A percentile compares a stretch with the other conserved stretches of the same genome.
phyloP scores from a whole-genome alignment of 2,329 filamentous ascomycete species.

The Aspergillus quadrilineatus region DNA sequence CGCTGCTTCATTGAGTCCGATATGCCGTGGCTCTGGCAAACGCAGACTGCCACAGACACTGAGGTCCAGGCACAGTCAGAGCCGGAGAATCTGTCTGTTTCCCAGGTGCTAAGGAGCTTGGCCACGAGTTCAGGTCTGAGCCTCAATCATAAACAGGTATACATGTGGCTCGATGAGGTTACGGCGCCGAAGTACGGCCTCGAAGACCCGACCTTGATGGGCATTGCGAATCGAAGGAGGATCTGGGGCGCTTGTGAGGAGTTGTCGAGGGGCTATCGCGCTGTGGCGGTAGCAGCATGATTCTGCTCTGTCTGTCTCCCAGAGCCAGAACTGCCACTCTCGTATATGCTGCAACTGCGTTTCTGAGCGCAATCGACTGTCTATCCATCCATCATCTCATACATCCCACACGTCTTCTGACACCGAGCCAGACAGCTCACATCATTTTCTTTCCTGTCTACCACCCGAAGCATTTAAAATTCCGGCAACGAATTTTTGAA shows the following conservation, averaged over 20 bases:
- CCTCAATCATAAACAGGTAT: conserved; percentile 21
- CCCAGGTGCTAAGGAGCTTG: not conserved
- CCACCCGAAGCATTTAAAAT: too few species aligned
- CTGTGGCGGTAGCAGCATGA: not conserved
- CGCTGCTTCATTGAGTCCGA: conserved; percentile 19
- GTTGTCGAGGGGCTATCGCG: conserved; percentile 10
- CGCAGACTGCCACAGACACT: too few species aligned
- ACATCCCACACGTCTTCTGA: too few species aligned
- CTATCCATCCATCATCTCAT: too few species aligned
- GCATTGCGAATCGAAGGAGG: conserved; percentile 21
- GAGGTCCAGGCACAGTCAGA: not conserved
- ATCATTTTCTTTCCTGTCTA: too few species aligned
- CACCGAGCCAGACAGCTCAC: too few species aligned
- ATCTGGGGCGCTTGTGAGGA: conserved; percentile 23
- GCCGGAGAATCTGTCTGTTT: not conserved
- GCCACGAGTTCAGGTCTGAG: not conserved
- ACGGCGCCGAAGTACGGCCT: conserved; percentile 20
- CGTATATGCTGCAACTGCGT: too few species aligned
- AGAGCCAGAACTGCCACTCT: too few species aligned
- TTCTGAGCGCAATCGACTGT: too few species aligned
- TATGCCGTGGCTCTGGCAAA: conserved; percentile 23
- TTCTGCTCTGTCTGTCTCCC: too few species aligned
- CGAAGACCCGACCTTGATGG: conserved; percentile 18
- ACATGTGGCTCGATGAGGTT: conserved; percentile 19
- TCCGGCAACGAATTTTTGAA: too few species aligned